These are phyloP conservation scores for Tardiomyces depauwii DNA, from an alignment of 1,139 yeast genomes.

Conservation along the genomic window DNA sequence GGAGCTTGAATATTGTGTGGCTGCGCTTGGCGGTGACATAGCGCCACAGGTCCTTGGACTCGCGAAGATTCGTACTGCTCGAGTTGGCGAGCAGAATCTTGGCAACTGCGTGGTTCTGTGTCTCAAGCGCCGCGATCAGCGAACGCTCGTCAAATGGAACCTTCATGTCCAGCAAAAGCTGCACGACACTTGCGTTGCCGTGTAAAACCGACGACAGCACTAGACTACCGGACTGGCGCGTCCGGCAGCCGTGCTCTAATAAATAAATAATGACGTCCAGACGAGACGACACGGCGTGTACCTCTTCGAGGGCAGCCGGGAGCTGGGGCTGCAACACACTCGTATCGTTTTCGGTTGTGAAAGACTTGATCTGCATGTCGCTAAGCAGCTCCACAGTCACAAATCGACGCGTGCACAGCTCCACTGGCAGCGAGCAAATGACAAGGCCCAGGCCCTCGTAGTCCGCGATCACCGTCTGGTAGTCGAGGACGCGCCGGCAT, in stretches of 20 bases:
- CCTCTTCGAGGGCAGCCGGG: neutral
- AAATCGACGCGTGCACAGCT: constrained; percentile 8
- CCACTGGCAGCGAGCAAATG: constrained; percentile 1
- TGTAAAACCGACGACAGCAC: constrained; percentile 3
- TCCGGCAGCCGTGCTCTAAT: constrained; percentile 8
- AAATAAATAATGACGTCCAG: constrained; percentile 6
- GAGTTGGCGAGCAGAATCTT: neutral
- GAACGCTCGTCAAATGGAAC: constrained; percentile 4
- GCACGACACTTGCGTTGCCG: constrained; percentile 3
- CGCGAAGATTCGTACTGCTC: neutral
- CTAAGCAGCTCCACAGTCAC: constrained; percentile 7
- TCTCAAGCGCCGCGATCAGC: constrained; percentile 3
- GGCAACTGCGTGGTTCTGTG: constrained; percentile 4
- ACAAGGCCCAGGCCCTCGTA: neutral
- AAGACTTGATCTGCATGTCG: constrained; percentile 3
- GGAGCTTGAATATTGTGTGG: too few relatives aligned
- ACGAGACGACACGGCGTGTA: neutral
- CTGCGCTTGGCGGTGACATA: too few relatives aligned
- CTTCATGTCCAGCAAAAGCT: constrained; percentile 2
- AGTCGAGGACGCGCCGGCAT: constrained; percentile 4
- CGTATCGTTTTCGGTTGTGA: constrained; percentile 6
- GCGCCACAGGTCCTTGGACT: neutral
- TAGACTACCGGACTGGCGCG: constrained; percentile 6
- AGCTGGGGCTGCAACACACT: neutral
- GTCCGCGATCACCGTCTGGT: constrained; percentile 1